phyloP scores from a whole-genome alignment of 768 basidiomycete species.

The Floccularia luteovirens region DNA sequence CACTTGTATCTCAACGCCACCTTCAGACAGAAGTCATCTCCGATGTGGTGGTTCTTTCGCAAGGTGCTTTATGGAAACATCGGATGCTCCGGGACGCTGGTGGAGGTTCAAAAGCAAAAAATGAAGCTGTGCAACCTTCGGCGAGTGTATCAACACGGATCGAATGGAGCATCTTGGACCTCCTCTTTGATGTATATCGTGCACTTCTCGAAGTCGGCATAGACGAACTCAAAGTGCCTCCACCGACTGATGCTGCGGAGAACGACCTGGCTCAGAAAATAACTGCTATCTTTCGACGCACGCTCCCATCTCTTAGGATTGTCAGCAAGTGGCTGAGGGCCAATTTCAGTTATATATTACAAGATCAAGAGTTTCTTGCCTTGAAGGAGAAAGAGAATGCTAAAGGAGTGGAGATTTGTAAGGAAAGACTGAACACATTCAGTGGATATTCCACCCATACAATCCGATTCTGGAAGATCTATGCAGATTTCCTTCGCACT shows the following conservation, averaged over 20 bases:
- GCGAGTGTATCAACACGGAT: conserved; percentile 28
- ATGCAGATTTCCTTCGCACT: conserved; percentile 55
- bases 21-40: conserved; percentile 73
- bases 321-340: conserved; percentile 84
- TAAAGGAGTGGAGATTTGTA: conserved; percentile 18
- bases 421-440: conserved; percentile 21
- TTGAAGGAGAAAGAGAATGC: conserved; percentile 20
- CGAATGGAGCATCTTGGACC: conserved; percentile 61
- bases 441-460: conserved; percentile 30
- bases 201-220: conserved; percentile 60
- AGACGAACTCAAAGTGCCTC: conserved; percentile 49
- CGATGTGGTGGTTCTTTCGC: conserved; percentile 62
- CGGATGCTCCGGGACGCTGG: conserved; percentile 56
- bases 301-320: conserved; percentile 81
- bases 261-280: conserved; percentile 74
- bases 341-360: conserved; percentile 61
- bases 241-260: conserved; percentile 45
- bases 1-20: conserved; percentile 58
- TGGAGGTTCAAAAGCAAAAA: conserved; percentile 14
- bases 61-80: conserved; percentile 82
- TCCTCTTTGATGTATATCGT: conserved; percentile 59
- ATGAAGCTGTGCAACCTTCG: conserved; percentile 17
- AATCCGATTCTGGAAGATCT: conserved; percentile 64
- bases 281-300: conserved; percentile 78
- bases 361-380: conserved; percentile 30